Evolutionary conservation across 164 flowering plant species (phyloP).

Genomic region (Annona cherimola): DNA sequence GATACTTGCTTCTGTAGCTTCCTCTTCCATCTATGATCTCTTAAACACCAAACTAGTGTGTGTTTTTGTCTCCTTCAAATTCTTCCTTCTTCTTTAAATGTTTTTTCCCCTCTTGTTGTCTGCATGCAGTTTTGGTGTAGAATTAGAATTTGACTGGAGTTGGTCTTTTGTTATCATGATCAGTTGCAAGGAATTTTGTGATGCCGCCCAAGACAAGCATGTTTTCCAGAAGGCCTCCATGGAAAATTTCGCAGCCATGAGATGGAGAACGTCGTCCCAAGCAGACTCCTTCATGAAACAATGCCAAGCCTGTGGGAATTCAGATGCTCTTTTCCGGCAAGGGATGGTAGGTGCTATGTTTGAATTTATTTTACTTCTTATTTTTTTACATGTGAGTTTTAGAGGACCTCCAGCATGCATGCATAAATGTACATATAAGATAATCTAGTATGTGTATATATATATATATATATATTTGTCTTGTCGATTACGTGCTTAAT

Average conservation of each 20-base stretch:
- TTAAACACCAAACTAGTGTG: neutral
- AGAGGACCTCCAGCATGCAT: too few relatives aligned
- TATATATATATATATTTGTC: too few relatives aligned
- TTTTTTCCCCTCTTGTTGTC: neutral
- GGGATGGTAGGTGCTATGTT: slow-evolving; percentile 3
- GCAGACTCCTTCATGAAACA: neutral
- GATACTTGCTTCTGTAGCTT: neutral
- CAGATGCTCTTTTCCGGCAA: slow-evolving; percentile 6
- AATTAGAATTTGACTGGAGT: neutral
- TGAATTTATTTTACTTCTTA: neutral
- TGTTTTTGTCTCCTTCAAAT: neutral
- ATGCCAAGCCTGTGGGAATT: slow-evolving; percentile 5
- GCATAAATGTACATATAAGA: too few relatives aligned
- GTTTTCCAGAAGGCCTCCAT: slow-evolving; percentile 1
- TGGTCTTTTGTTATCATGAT: neutral
- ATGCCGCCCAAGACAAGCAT: neutral
- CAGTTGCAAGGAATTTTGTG: slow-evolving; percentile 7
- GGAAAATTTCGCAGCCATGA: neutral
- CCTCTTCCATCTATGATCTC: neutral
- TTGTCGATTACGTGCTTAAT: too few relatives aligned
- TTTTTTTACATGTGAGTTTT: neutral
- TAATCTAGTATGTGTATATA: too few relatives aligned
- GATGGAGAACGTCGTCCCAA: neutral
- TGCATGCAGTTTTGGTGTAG: neutral
- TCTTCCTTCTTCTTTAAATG: neutral